A percentile compares a stretch with the other conserved stretches of the same genome.
Conservation (phyloP, 495 filamentous ascomycete species). For the Sphaerosporella brunnea region DNA sequence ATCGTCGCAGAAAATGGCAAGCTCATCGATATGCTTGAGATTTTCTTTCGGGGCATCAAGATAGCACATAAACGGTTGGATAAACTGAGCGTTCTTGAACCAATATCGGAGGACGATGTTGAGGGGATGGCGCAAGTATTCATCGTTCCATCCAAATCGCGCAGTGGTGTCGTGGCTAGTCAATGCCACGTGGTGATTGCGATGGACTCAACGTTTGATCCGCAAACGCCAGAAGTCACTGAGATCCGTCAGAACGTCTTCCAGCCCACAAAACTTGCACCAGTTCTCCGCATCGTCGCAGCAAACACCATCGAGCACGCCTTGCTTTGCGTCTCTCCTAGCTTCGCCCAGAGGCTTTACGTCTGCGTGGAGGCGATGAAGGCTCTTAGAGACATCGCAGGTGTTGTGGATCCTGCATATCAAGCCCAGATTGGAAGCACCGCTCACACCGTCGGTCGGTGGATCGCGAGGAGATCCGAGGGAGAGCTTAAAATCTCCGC, state of each 20-base stretch:
- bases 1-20: conserved; percentile 17
- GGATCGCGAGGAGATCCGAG: conserved; percentile 13
- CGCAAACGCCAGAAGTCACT: conserved; percentile 10
- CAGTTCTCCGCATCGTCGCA: conserved; percentile 19
- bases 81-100: conserved; percentile 12
- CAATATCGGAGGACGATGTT: conserved; percentile 12
- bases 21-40: conserved; percentile 21
- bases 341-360: conserved; percentile 5
- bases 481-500: conserved; percentile 12
- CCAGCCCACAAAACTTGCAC: conserved; percentile 18
- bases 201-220: conserved; percentile 22
- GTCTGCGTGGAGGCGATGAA: conserved; percentile 16
- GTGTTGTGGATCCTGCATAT: conserved; percentile 9
- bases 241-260: conserved; percentile 10
- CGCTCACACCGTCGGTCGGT: conserved; percentile 11
- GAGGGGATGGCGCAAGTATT: conserved; percentile 19
- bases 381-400: conserved; percentile 18
- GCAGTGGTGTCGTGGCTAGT: conserved; percentile 18
- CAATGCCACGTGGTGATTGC: conserved; percentile 19
- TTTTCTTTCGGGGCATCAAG: conserved; percentile 21
- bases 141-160: conserved; percentile 9
- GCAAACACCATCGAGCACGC: conserved; percentile 24
- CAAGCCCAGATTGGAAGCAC: conserved; percentile 10
- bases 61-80: conserved; percentile 14
- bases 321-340: conserved; percentile 9